These are phyloP conservation scores for Hypoxylon fuscum DNA, from an alignment of 495 filamentous ascomycete species.

Conservation along the genomic window DNA sequence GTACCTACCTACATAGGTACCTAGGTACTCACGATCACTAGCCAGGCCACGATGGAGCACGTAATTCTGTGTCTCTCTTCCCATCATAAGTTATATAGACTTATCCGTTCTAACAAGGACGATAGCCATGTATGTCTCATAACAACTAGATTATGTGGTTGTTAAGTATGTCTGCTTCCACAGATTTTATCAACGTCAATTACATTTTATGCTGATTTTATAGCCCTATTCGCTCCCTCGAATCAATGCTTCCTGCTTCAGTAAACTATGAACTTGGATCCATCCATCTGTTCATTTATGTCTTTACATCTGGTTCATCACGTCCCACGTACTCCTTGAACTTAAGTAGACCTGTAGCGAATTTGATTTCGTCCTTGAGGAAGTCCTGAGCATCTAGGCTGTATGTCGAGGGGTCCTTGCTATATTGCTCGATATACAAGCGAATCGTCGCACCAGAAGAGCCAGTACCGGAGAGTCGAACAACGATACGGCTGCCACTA, in stretches of 20 bases:
- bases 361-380: slow-evolving; percentile 83
- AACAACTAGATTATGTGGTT: background rate
- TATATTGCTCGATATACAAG: slow-evolving; percentile 94
- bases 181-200: background rate
- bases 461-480: slow-evolving; percentile 92
- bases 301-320: slow-evolving; percentile 94
- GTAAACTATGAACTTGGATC: background rate
- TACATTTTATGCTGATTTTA: background rate
- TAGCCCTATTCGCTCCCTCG: background rate
- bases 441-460: slow-evolving; percentile 95
- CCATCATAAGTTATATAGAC: too few species aligned
- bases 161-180: background rate
- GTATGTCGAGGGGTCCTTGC: slow-evolving; percentile 76
- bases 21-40: too few species aligned
- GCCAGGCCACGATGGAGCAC: too few species aligned
- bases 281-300: slow-evolving; percentile 57
- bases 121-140: too few species aligned
- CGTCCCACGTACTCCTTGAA: slow-evolving; percentile 91
- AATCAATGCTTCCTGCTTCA: background rate
- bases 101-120: too few species aligned
- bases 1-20: too few species aligned
- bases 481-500: slow-evolving; percentile 92
- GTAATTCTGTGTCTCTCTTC: too few species aligned
- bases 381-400: slow-evolving; percentile 88
- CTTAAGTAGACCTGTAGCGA: slow-evolving; percentile 83